phyloP scores from a whole-genome alignment of 192 early-diverging fungal genomes.

The Entomortierella lignicola region DNA sequence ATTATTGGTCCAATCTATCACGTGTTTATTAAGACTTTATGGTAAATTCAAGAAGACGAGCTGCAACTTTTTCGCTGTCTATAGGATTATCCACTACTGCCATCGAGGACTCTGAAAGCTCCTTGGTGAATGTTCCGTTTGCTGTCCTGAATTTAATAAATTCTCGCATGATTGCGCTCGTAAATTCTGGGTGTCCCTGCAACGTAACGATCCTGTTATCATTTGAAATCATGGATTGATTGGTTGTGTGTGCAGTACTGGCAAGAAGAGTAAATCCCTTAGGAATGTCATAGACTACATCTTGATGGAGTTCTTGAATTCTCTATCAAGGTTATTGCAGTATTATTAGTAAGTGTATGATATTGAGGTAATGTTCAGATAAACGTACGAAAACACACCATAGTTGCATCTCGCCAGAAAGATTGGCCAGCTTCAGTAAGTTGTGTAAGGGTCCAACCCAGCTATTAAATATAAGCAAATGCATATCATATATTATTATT shows the following conservation, averaged over 20 bases:
- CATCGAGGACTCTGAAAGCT: slow-evolving; percentile 32
- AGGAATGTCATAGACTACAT: slow-evolving; percentile 73
- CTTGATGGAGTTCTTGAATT: slow-evolving; percentile 76
- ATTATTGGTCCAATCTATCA: no score
- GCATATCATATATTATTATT: no score
- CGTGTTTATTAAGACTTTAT: not conserved
- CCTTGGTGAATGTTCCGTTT: slow-evolving; percentile 41
- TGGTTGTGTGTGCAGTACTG: slow-evolving; percentile 61
- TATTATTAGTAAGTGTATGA: no score
- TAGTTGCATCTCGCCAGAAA: slow-evolving; percentile 28
- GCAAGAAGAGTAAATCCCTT: slow-evolving; percentile 68
- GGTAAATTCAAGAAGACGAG: slow-evolving; percentile 21
- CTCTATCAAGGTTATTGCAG: no score
- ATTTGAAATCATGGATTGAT: slow-evolving; percentile 72
- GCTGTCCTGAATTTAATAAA: slow-evolving; percentile 52
- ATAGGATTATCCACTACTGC: slow-evolving; percentile 24
- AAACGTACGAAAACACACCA: slow-evolving; percentile 18
- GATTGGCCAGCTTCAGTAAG: slow-evolving; percentile 54
- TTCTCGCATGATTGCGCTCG: slow-evolving; percentile 51
- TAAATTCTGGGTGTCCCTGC: slow-evolving; percentile 82
- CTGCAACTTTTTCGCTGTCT: slow-evolving; percentile 30
- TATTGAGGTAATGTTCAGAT: no score
- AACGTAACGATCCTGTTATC: slow-evolving; percentile 68
- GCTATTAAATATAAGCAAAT: slow-evolving; percentile 28
- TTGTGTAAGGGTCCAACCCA: slow-evolving; percentile 55